Evolutionary conservation across 345 rosid genomes (phyloP).

Genomic region (Clarkia xantiana): DNA sequence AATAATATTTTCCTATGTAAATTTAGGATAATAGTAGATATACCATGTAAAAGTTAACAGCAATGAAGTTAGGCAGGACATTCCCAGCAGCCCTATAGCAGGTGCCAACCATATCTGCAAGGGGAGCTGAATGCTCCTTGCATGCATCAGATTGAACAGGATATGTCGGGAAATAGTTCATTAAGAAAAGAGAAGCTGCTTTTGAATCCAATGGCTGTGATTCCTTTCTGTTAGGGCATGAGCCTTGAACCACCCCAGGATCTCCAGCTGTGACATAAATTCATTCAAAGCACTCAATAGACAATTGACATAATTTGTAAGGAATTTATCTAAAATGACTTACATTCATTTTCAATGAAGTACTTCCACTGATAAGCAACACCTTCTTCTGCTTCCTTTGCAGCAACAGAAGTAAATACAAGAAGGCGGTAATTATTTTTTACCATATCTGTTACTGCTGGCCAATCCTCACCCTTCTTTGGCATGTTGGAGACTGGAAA

Average conservation of each 20-base stretch:
- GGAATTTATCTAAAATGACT: constrained; percentile 9
- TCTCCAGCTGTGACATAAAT: constrained; percentile 63
- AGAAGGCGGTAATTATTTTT: constrained; percentile 66
- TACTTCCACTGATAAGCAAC: constrained; percentile 96
- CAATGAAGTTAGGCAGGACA: constrained; percentile 75
- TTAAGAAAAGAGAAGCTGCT: constrained; percentile 60
- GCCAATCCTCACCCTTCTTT: constrained; percentile 88
- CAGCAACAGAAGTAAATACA: constrained; percentile 83
- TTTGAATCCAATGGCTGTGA: constrained; percentile 55
- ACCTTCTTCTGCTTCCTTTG: constrained; percentile 95
- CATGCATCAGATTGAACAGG: constrained; percentile 83
- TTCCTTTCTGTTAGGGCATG: constrained; percentile 84
- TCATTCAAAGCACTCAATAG: constrained; percentile 10
- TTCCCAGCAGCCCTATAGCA: constrained; percentile 79
- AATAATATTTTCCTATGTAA: not conserved
- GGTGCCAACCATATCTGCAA: constrained; percentile 74
- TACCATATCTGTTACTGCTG: constrained; percentile 80
- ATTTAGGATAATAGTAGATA: no score
- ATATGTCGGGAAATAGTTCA: constrained; percentile 82
- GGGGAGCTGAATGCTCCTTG: constrained; percentile 78
- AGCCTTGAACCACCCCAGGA: constrained; percentile 78
- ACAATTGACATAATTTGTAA: not conserved
- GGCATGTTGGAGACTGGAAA: constrained; percentile 93
- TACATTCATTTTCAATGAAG: constrained; percentile 77
- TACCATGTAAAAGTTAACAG: constrained; percentile 98